phyloP scores from a whole-genome alignment of 2,329 filamentous ascomycete genomes.

The Aspergillus viridinutans region DNA sequence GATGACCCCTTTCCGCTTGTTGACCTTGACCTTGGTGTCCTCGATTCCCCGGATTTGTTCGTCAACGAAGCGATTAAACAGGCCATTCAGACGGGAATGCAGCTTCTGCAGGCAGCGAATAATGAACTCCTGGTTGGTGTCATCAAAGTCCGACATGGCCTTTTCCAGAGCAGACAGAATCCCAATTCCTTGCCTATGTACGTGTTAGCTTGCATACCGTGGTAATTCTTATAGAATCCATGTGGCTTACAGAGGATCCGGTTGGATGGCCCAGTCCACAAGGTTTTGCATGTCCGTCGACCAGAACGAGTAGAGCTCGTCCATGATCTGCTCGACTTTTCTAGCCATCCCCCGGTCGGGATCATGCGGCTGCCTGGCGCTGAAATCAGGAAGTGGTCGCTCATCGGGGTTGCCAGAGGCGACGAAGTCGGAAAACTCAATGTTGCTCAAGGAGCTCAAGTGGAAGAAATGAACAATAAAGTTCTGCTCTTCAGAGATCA shows the following conservation, averaged over 20 bases:
- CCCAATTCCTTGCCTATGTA: conserved; percentile 74
- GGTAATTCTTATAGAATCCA: neutral
- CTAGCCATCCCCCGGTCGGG: conserved; percentile 83
- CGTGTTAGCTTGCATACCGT: conserved; percentile 18
- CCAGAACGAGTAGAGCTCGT: conserved; percentile 80
- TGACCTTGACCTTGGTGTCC: conserved; percentile 98
- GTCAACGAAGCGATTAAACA: conserved; percentile 86
- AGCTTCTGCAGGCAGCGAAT: conserved; percentile 74
- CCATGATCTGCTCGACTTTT: conserved; percentile 80
- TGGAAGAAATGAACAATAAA: conserved; percentile 98
- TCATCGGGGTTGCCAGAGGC: conserved; percentile 60
- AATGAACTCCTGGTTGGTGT: conserved; percentile 90
- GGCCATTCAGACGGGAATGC: conserved; percentile 66
- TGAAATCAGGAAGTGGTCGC: conserved; percentile 68
- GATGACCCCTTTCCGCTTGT: conserved; percentile 96
- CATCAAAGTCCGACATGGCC: conserved; percentile 72
- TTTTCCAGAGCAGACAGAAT: conserved; percentile 76
- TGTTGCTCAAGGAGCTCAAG: conserved; percentile 73
- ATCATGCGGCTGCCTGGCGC: conserved; percentile 73
- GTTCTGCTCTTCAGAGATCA: conserved; percentile 92
- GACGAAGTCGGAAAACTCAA: conserved; percentile 81
- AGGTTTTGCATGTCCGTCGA: conserved; percentile 71
- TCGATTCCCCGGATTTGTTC: conserved; percentile 94
- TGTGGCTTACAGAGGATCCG: conserved; percentile 71
- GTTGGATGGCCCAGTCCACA: conserved; percentile 75